Evolutionary conservation across 768 basidiomycete genomes (phyloP).

Genomic region (Melanogaster broomeanus): DNA sequence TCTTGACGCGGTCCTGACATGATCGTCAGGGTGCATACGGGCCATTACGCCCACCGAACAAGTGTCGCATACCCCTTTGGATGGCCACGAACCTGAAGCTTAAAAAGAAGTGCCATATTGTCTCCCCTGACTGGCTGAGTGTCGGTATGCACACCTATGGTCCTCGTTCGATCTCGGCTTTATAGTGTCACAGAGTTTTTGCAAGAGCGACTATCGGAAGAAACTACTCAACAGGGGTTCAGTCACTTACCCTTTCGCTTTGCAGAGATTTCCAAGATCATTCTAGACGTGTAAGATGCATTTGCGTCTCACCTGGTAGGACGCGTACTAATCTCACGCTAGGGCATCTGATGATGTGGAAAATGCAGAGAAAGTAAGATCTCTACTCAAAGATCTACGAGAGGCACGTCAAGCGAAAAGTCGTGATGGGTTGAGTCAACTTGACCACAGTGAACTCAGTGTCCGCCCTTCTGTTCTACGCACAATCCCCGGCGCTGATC

Average conservation of each 20-base stretch:
- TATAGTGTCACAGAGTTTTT: constrained; percentile 62
- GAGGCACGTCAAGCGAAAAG: constrained; percentile 96
- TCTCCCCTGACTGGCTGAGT: constrained; percentile 87
- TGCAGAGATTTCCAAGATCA: constrained; percentile 85
- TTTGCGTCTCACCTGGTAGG: not conserved
- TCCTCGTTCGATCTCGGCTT: not conserved
- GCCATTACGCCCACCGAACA: constrained; percentile 85
- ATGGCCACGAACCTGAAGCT: constrained; percentile 91
- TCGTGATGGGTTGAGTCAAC: constrained; percentile 75
- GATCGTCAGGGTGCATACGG: constrained; percentile 81
- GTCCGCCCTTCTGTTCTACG: constrained; percentile 44
- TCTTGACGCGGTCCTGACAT: constrained; percentile 5
- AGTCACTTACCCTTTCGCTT: constrained; percentile 85
- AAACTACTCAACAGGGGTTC: constrained; percentile 75
- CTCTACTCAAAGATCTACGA: constrained; percentile 89
- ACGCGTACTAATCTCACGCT: not conserved
- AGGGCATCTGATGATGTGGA: constrained; percentile 92
- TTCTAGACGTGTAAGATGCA: constrained; percentile 90
- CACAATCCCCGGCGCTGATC: not conserved
- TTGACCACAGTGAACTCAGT: constrained; percentile 82
- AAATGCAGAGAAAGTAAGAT: constrained; percentile 80
- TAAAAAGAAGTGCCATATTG: constrained; percentile 93
- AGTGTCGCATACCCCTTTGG: constrained; percentile 91
- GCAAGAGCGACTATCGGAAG: constrained; percentile 69
- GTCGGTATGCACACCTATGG: constrained; percentile 56